Evolutionary conservation across 2,329 filamentous ascomycete species (phyloP), one percentile per base, ranked within the genome.

Genomic region (Gremmenia infestans): DNA sequence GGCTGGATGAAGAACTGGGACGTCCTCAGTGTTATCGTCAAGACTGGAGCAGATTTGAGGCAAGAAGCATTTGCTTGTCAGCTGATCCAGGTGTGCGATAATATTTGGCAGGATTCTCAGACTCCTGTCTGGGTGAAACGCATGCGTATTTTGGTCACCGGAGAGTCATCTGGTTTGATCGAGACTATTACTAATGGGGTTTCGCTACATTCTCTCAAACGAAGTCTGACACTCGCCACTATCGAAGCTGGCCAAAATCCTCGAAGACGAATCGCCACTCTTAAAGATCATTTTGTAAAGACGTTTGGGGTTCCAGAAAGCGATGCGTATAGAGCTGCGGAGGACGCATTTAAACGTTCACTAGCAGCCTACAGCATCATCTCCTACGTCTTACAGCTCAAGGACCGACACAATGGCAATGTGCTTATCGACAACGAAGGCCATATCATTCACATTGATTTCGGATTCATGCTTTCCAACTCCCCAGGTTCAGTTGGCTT

Each of bases 1-100:
- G 89, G 89, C 9, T 91, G 88, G 83, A 90, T 91, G 85, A 89
- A 89, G 74, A 93, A 91, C 68, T 94, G 89, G 89, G 89, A 94
- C 67, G 78, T 94, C 23, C 79, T 94, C 60, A 92, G 88, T 68
- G 89, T 94, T 57, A 94, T 94, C 67, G 87, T 94, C 65, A 94
- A 94, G 75, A 94, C 89, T 11, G 89, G 89, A 2, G 87, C 87
- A 2, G 89, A 94, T 72, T 75, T 94, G 59, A 81, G 89, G 50
- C 89, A 94, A 73, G 89, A 94, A 72, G 89, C 89, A 0, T 94
- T 94, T 71, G 89, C 89, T 6, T 93, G 89, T 69, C 89, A 94
- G 72, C 80, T 94, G 46, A 94, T 94, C 63, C 79, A 83, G 55
- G 87, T 91, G 12, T 94, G 89, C 72, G 81, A 88, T 67, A 89